Evolutionary conservation across 257 asterid genomes (phyloP).

Genomic region (Schizonepeta tenuifolia): DNA sequence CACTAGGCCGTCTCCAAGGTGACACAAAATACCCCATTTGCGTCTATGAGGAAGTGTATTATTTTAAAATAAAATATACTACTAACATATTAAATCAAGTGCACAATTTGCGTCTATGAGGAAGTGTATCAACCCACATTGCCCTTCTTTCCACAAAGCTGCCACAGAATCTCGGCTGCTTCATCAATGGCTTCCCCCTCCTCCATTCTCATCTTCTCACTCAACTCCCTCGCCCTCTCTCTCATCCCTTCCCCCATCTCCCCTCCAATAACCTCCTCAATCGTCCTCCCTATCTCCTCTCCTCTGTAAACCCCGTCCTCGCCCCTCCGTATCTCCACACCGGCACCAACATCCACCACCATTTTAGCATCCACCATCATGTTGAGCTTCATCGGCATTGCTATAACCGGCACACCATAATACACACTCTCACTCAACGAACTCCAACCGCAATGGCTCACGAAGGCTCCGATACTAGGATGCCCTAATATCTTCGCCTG

Average conservation of each 20-base stretch:
- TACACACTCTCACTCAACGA: constrained; percentile 36
- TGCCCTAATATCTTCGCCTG: constrained; percentile 41
- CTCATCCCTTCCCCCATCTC: neutral
- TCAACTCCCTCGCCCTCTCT: too few relatives aligned
- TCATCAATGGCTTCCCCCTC: neutral
- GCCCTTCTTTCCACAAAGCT: neutral
- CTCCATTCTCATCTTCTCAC: neutral
- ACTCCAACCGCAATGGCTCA: constrained; percentile 3
- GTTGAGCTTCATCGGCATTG: constrained; percentile 45
- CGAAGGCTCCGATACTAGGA: neutral
- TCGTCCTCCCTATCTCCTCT: neutral
- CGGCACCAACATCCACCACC: constrained; percentile 38
- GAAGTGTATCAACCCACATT: too few relatives aligned
- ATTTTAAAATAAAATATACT: too few relatives aligned
- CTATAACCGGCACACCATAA: constrained; percentile 43
- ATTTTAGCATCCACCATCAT: constrained; percentile 40
- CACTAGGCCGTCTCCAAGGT: too few relatives aligned
- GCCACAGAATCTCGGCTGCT: neutral
- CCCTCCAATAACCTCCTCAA: neutral
- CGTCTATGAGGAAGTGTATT: too few relatives aligned
- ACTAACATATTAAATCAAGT: too few relatives aligned
- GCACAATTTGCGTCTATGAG: too few relatives aligned
- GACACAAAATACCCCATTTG: too few relatives aligned
- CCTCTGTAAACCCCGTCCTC: neutral
- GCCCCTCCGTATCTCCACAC: neutral